Evolutionary conservation across 371 early-diverging fungal genomes (phyloP).

Genomic region (Syncephalastrum racemosum): DNA sequence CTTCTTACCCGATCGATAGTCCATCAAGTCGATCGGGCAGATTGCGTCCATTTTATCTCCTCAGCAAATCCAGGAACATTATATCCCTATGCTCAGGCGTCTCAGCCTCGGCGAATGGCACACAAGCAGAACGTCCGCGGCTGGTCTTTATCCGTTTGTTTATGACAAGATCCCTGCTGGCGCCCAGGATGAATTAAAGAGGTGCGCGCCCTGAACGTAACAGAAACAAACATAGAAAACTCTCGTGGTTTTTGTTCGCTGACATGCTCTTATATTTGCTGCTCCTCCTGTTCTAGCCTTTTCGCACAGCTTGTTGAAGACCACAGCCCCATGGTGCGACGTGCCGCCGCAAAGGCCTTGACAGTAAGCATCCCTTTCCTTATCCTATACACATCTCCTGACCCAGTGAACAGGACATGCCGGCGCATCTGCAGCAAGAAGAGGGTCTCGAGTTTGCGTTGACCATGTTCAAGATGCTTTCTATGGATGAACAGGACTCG

Average conservation of each 20-base stretch:
- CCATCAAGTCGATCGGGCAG: conserved; percentile 90
- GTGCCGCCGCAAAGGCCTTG: conserved; percentile 90
- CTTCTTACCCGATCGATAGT: conserved; percentile 32
- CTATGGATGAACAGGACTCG: conserved; percentile 93
- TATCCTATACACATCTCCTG: too few species aligned
- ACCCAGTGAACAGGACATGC: too few species aligned
- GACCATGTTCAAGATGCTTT: conserved; percentile 74
- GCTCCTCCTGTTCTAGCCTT: conserved; percentile 27
- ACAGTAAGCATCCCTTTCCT: conserved; percentile 43
- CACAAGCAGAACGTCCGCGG: conserved; percentile 90
- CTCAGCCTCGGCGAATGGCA: conserved; percentile 95
- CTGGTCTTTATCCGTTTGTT: conserved; percentile 84
- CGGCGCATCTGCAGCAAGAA: too few species aligned
- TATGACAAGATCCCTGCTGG: conserved; percentile 71
- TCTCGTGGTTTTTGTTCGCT: not conserved
- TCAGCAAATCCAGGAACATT: conserved; percentile 81
- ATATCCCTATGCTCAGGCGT: conserved; percentile 87
- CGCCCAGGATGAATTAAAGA: conserved; percentile 84
- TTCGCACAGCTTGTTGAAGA: conserved; percentile 82
- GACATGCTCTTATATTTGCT: not conserved
- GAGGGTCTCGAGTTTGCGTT: conserved; percentile 21
- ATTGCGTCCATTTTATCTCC: conserved; percentile 68
- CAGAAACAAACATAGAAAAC: conserved; percentile 10
- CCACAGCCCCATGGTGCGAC: conserved; percentile 97
- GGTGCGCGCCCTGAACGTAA: conserved; percentile 29